These are phyloP conservation scores for Candida schatavii DNA, from an alignment of 805 yeast genomes.

Conservation along the genomic window DNA sequence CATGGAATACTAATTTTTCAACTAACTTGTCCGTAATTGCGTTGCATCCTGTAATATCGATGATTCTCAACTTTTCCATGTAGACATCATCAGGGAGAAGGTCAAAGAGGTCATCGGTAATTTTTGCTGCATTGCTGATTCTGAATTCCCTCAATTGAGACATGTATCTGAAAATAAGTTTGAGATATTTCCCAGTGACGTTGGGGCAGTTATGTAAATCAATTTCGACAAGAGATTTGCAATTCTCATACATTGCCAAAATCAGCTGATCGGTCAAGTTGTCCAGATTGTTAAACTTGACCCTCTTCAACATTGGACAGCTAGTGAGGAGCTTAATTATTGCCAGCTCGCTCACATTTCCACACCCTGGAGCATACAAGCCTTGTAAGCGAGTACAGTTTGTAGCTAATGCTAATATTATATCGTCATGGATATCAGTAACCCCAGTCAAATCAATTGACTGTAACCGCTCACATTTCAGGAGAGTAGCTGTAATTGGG, in stretches of 20 bases:
- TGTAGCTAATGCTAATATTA: slow-evolving; percentile 63
- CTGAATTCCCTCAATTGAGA: slow-evolving; percentile 82
- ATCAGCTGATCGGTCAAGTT: slow-evolving; percentile 65
- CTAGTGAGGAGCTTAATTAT: slow-evolving; percentile 53
- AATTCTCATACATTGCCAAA: slow-evolving; percentile 57
- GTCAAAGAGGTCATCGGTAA: slow-evolving; percentile 66
- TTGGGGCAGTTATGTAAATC: slow-evolving; percentile 82
- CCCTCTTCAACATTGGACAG: slow-evolving; percentile 77
- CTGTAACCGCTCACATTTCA: slow-evolving; percentile 68
- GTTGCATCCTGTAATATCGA: slow-evolving; percentile 83
- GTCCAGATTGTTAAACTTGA: slow-evolving; percentile 72
- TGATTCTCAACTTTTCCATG: slow-evolving; percentile 68
- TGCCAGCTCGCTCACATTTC: slow-evolving; percentile 63
- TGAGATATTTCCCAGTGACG: slow-evolving; percentile 63
- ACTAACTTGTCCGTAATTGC: slow-evolving; percentile 79
- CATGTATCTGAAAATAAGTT: slow-evolving; percentile 54
- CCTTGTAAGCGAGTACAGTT: slow-evolving; percentile 83
- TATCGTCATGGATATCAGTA: slow-evolving; percentile 58
- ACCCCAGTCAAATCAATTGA: slow-evolving; percentile 87
- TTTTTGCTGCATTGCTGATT: slow-evolving; percentile 66
- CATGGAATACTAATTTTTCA: slow-evolving; percentile 64
- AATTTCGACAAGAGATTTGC: slow-evolving; percentile 82
- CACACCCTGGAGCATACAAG: slow-evolving; percentile 83
- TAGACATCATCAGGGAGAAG: slow-evolving; percentile 45
- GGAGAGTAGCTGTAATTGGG: slow-evolving; percentile 61